Evolutionary conservation across 148 eudicot genomes (phyloP), one percentile per base, ranked within the genome.

Genomic region (Rhododendron molle): DNA sequence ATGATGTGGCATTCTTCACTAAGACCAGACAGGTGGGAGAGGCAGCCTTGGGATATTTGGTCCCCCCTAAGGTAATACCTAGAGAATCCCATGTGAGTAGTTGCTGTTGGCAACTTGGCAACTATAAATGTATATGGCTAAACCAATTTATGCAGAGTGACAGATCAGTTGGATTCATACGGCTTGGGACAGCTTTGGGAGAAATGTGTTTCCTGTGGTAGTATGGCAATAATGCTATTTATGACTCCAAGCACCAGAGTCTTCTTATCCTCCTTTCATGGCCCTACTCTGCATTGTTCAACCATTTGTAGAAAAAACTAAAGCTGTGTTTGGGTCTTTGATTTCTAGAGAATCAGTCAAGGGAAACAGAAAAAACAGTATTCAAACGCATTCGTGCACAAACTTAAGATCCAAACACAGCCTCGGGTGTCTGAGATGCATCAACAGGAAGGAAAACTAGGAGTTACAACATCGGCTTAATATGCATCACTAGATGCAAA

Each of bases 11-110:
- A 62, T 58, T 23, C 23, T 21, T 46, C 47, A 81, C 23, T 13
- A 30, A 46, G 67, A 46, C 77, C 28, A 83, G 54, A 82, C 85
- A 83, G 52, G 36, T 65, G 34, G 73, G 36, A 65, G 38, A 82
- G 18, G 44, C 85, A 26, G 58, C 36, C 56, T n/a, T 40, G 1
- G 85, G 40, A 44, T 10, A 49, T 46, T 83, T 65, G 77, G 79
- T 72, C 85, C 85, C 79, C 13, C 78, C 7, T 52, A 6, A 71
- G 62, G 28, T 71, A 36, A 83, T 69, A n/a, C 60, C 62, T 28
- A 83, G 46, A 83, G 79, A 83, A 47, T 46, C 49, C 85, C 79
- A 83, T 71, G 85, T 83, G 85, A 82, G 67, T n/a, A 65, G 44
- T 83, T 83, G 77, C 85, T 69, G n/a, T 46, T 83, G 78, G 58